Evolutionary conservation across 306 rosid genomes (phyloP).

Genomic region (Cucurbita ficifolia): DNA sequence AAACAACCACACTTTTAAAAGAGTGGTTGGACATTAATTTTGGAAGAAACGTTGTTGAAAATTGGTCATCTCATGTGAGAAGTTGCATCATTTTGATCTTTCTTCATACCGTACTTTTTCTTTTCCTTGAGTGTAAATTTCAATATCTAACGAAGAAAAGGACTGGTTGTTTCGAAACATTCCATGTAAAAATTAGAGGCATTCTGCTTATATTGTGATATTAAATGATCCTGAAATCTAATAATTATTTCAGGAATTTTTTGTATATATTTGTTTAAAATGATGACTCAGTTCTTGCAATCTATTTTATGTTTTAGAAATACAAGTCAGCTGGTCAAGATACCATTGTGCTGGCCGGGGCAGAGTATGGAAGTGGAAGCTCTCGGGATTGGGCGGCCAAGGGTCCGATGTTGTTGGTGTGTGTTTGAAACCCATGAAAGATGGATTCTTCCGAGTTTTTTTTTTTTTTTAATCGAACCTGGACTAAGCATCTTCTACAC

Average conservation of each 20-base stretch:
- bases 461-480: background rate
- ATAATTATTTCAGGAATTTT: background rate
- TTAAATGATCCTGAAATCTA: background rate
- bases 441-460: background rate
- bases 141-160: background rate
- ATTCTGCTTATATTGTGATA: background rate
- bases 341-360: constrained; percentile 79
- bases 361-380: constrained; percentile 91
- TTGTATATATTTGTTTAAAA: background rate
- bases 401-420: constrained; percentile 94
- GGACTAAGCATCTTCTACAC: background rate
- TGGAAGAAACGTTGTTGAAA: background rate
- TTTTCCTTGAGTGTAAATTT: background rate
- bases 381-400: constrained; percentile 96
- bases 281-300: constrained; percentile 6
- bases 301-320: constrained; percentile 33
- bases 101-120: background rate
- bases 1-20: background rate
- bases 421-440: background rate
- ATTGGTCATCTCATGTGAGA: background rate
- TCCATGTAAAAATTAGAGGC: background rate
- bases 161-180: background rate
- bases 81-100: background rate
- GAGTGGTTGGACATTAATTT: background rate
- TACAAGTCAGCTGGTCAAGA: constrained; percentile 63